Evolutionary conservation across 179 eudicot genomes (phyloP).

Genomic region (Drosera spatulata): DNA sequence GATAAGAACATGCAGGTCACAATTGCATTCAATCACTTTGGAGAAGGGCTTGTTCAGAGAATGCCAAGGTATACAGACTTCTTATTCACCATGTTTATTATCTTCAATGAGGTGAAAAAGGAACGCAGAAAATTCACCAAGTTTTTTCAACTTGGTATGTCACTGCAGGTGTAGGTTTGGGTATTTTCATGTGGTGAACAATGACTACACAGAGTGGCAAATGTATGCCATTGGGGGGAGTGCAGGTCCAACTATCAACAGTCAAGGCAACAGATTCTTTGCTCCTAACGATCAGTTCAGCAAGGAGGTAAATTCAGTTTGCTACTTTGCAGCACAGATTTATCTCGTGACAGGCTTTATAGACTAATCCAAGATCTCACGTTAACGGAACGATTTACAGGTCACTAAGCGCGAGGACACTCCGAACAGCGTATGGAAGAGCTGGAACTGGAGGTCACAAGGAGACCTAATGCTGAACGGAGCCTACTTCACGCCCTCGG

Average conservation of each 20-base stretch:
- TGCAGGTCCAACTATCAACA: slow-evolving; percentile 43
- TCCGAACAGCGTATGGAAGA: slow-evolving; percentile 26
- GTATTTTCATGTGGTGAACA: slow-evolving; percentile 58
- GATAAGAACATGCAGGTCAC: no score
- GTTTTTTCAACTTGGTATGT: not conserved
- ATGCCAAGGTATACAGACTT: slow-evolving; percentile 40
- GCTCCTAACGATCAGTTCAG: slow-evolving; percentile 19
- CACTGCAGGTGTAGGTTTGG: slow-evolving; percentile 31
- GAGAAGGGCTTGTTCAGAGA: slow-evolving; percentile 53
- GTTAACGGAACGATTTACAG: slow-evolving; percentile 4
- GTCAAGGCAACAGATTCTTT: slow-evolving; percentile 18
- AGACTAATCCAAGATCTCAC: not conserved
- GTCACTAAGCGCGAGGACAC: slow-evolving; percentile 44
- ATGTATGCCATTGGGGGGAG: slow-evolving; percentile 67
- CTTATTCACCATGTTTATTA: not conserved
- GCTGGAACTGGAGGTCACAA: slow-evolving; percentile 50
- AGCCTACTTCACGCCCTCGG: slow-evolving; percentile 37
- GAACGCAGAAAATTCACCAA: not conserved
- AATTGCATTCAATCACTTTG: no score
- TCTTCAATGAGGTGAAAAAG: not conserved
- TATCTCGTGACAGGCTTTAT: not conserved
- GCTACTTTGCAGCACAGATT: not conserved
- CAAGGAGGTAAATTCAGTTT: slow-evolving; percentile 26
- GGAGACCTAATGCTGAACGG: slow-evolving; percentile 42
- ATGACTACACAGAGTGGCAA: slow-evolving; percentile 52